These are phyloP conservation scores for Cryptosporidium meleagridis DNA, from an alignment of 169 alveolate genomes.

Conservation along the genomic window DNA sequence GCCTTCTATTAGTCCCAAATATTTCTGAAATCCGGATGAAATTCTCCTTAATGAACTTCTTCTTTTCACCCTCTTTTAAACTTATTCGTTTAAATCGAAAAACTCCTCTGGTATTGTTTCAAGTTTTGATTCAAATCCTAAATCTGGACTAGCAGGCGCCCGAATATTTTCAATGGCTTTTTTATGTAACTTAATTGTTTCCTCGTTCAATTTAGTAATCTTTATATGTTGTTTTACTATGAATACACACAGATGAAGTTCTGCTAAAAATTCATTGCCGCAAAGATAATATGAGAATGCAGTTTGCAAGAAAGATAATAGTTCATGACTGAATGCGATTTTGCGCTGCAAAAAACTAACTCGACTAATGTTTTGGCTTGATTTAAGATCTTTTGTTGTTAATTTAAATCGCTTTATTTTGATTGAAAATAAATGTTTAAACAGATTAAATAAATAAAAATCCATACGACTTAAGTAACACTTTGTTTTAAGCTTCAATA, in stretches of 20 bases:
- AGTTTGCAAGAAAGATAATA: background rate
- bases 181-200: background rate
- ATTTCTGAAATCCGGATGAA: background rate
- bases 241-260: background rate
- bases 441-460: background rate
- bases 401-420: background rate
- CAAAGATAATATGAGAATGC: background rate
- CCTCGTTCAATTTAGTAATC: background rate
- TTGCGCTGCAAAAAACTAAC: background rate
- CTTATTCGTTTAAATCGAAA: too few species aligned
- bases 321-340: background rate
- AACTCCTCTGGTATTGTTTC: too few species aligned
- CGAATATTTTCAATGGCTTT: background rate
- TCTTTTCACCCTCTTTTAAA: too few species aligned
- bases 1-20: background rate
- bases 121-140: too few species aligned
- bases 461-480: background rate
- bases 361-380: background rate
- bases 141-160: too few species aligned
- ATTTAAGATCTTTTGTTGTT: background rate
- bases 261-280: background rate
- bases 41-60: background rate
- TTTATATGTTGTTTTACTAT: background rate
- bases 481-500: background rate
- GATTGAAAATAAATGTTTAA: background rate